Evolutionary conservation across 768 basidiomycete species (phyloP), one percentile per base, ranked within the genome.

Genomic region (Pulveroboletus ravenelii): DNA sequence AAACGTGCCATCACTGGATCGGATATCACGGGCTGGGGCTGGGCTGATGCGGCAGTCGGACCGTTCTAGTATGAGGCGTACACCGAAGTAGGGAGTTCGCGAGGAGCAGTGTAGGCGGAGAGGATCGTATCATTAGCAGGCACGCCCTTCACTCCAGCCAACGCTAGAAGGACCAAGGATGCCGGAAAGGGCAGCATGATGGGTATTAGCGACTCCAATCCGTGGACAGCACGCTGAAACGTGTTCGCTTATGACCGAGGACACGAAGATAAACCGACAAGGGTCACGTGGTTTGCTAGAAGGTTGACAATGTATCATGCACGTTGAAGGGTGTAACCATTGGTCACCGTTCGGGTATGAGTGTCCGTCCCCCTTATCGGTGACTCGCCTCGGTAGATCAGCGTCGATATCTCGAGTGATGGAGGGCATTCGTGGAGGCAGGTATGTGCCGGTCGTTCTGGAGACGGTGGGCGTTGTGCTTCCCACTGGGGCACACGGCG

Each of bases 11-110:
- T 74, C 35, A 86, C 77, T 3, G 83, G 81, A 62, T 87, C 85
- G 27, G 84, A 79, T 37, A 88, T 75, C 27, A 87, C 75, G 1
- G 85, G 85, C 63, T 87, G 85, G 5, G 80, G 80, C 63, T 88
- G 86, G 1, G 73, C 79, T 20, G 78, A 77, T 4, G 85, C 87
- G 30, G 78, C 81, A 1, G 83, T 87, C 9, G 85, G 83, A 54
- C 76, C 66, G 61, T 87, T 87, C 71, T 80, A 85, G 64, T 87
- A 88, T 40, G 76, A 72, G 10, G 68, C 63, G 60, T 79, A 87
- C 20, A 74, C 67, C 2, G 81, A 76, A 3, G 83, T 83, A 1
- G 85, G 84, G 61, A 87, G 86, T 13, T 65, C 60, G 15, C 83
- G 84, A 14, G 81, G 78, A 6, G 71, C 84, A 3, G 81, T 80